Evolutionary conservation across 108 stramenopile genomes (phyloP).

Genomic region (Pseudonitzschia multiseries): DNA sequence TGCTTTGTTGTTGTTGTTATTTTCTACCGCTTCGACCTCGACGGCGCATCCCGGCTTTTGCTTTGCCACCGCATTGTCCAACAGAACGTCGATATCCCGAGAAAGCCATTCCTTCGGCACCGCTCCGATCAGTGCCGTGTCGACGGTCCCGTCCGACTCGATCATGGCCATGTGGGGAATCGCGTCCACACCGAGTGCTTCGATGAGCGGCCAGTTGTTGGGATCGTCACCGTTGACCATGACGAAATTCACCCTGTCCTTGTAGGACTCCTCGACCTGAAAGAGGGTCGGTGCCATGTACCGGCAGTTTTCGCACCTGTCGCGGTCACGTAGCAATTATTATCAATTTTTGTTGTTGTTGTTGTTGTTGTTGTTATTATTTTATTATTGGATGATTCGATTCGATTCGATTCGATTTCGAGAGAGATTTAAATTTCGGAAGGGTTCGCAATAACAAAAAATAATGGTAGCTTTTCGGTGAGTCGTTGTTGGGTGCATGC

Average conservation of each 20-base stretch:
- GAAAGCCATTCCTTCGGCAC: constrained; percentile 64
- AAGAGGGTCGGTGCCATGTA: constrained; percentile 63
- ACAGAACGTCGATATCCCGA: constrained; percentile 70
- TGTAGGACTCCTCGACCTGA: constrained; percentile 65
- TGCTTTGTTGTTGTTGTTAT: too few relatives aligned
- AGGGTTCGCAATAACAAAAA: too few relatives aligned
- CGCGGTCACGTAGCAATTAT: neutral
- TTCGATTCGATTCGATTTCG: too few relatives aligned
- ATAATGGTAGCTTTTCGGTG: too few relatives aligned
- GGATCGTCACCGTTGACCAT: constrained; percentile 68
- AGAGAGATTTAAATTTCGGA: too few relatives aligned
- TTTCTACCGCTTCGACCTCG: neutral
- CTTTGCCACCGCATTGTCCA: constrained; percentile 36
- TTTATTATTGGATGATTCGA: too few relatives aligned
- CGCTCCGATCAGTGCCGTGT: constrained; percentile 84
- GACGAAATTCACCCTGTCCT: constrained; percentile 72
- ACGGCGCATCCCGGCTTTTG: neutral
- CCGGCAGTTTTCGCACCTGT: constrained; percentile 78
- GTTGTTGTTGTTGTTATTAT: too few relatives aligned
- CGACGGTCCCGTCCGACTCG: constrained; percentile 67
- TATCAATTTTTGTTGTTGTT: too few relatives aligned
- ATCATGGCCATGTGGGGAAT: constrained; percentile 81
- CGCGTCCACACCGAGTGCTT: constrained; percentile 80
- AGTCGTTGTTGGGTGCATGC: too few relatives aligned
- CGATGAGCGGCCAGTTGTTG: constrained; percentile 62